Evolutionary conservation across 2,329 filamentous ascomycete species (phyloP).

Genomic region (Penicillium brevicompactum): DNA sequence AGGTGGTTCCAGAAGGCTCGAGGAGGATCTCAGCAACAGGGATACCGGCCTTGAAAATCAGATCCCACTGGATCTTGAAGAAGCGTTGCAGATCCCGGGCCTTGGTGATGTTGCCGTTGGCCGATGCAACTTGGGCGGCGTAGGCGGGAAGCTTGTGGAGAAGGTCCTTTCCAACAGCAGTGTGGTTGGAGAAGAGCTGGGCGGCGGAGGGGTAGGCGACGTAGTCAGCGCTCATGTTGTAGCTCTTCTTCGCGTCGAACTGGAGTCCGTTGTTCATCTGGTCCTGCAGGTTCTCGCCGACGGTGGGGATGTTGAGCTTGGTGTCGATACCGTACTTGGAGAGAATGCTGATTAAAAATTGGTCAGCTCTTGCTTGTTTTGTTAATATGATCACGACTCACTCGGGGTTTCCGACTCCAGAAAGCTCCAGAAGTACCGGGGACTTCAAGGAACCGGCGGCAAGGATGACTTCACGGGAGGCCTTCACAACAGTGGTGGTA

Average conservation of each 20-base stretch:
- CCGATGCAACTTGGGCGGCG: slow-evolving; percentile 21
- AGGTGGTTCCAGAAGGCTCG: slow-evolving; percentile 17
- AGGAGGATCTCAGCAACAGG: slow-evolving; percentile 32
- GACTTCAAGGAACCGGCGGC: slow-evolving; percentile 61
- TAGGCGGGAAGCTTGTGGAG: slow-evolving; percentile 24
- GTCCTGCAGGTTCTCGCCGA: slow-evolving; percentile 55
- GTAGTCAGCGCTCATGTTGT: slow-evolving; percentile 14
- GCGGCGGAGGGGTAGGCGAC: slow-evolving; percentile 24
- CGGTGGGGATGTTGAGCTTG: slow-evolving; percentile 36
- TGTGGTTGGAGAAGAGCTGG: slow-evolving; percentile 27
- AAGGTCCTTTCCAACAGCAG: slow-evolving; percentile 17
- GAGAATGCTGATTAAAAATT: slow-evolving; percentile 31
- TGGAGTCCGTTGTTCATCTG: slow-evolving; percentile 34
- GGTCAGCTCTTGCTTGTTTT: background rate
- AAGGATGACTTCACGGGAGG: slow-evolving; percentile 58
- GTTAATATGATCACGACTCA: slow-evolving; percentile 6
- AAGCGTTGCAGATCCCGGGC: slow-evolving; percentile 22
- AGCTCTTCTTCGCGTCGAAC: slow-evolving; percentile 12
- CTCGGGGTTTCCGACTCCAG: slow-evolving; percentile 56
- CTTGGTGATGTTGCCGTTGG: slow-evolving; percentile 18
- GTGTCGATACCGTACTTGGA: slow-evolving; percentile 26
- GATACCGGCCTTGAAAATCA: slow-evolving; percentile 29
- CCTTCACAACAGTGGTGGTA: slow-evolving; percentile 30
- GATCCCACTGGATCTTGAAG: slow-evolving; percentile 31
- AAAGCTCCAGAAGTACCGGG: slow-evolving; percentile 61